Base-by-base conservation (phyloP, 2,329 filamentous ascomycete species). In the Alternaria arbusti region DNA sequence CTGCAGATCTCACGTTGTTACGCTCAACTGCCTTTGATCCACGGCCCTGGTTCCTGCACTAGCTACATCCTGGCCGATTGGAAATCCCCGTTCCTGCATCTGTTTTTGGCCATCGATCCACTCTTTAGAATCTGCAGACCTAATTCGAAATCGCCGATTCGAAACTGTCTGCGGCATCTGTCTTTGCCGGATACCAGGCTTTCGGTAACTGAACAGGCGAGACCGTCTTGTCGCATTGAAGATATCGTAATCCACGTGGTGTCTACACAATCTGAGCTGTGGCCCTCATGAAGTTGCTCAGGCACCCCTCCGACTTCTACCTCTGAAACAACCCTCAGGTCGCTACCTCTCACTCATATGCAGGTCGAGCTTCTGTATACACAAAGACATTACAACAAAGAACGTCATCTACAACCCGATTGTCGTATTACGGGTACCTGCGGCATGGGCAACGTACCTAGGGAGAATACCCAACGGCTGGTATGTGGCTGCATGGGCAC, bases 401-500 rank as follows among this genome's bases (percentile, higher is more conserved):
- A 64, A 54, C 54, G 30, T 45, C 47, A 61, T 30, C 51, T 47
- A 57, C 46, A 62, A 67, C 52, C 55, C 36, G 61, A 58, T 54
- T 54, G 59, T 65, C 45, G 64, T 65, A 66, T 64, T 59, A 67
- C 67, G 59, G 52, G 60, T 63, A 62, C 62, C 65, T 65, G 65
- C 58, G 57, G 63, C 61, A 64, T 68, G 61, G 61, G 57, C 63
- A 68, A 66, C 44, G 25, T 26, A 47, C 25, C n/a, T 26, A 61
- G 57, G 62, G 64, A 65, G 70, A 66, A 61, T 57, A 67, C 66
- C 62, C 59, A 65, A 58, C 55, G 23, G n/a, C 55, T 49, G 62
- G 52, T 65, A 63, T 63, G 63, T 68, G 68, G 64, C 65, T 73
- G 69, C 72, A 74, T 76, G 65, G 67, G 72, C 61, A 72, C 68